Base-by-base conservation (phyloP, 768 basidiomycete species). In the Mycena metata region DNA sequence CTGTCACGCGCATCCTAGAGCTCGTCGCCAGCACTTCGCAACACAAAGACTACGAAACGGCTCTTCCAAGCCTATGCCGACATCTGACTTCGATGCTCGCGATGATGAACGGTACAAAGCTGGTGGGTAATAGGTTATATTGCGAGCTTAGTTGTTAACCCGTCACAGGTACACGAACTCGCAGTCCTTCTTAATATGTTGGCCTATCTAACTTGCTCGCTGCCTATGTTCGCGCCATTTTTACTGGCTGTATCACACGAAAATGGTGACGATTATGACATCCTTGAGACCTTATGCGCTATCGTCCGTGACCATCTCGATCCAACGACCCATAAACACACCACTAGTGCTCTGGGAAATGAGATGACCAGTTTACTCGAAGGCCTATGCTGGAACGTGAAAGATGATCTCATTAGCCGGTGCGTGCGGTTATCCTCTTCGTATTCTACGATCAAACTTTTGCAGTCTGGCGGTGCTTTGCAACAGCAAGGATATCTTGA, bases 131-230 rank as follows among this genome's bases (percentile, higher is more conserved):
- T 36, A 23, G 21, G 46, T 47, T 54, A 50, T 52, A 45, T 51
- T 56, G 24, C 57, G 41, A 43, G 54, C 21, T 43, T 24, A 42
- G 60, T 58, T 57, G 47, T 55, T 69, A 43, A 59, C n/a, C 13
- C 45, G 49, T 69, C 69, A 23, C 60, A 91, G 90, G 76, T 84
- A 35, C 41, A 73, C 49, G 80, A 83, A 19, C 73, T 91, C 39
- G 78, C 83, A 4, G 84, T 86, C 41, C 75, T 91, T 39, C 78
- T 93, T 16, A 83, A 87, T 73, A 76, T 93, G 49, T 70, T 91
- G 47, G 79, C 81, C 12, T 76, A 79, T 19, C 77, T 92, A 26
- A 77, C 79, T 24, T 81, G 84, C 54, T 80, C 82, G 19, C 71
- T 90, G 52, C 89, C 91, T 19, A 74, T 80, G 13, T 87, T 89